Base-by-base conservation (phyloP, 2,329 filamentous ascomycete genomes). In the Aspergillus proliferans region DNA sequence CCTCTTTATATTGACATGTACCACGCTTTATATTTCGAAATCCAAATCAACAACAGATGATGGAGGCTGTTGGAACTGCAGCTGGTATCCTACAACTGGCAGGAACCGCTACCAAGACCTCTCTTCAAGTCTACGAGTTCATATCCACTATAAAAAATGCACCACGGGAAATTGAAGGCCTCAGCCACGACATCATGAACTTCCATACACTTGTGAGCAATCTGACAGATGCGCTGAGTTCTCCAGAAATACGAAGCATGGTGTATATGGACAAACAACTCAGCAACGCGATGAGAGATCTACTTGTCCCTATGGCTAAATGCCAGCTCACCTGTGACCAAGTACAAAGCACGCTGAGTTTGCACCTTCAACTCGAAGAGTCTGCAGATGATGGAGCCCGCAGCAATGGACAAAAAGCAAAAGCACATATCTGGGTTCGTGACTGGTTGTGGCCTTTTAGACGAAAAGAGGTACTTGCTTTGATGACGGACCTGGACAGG, bases 81-180 rank as follows among this genome's bases (percentile, higher is more conserved):
- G 45, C 45, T 28, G n/a, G 33, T 14, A 36, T 47, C 36, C 28
- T 47, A 10, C 49, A 51, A 30, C 14, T 51, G 28, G 33, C 45
- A 12, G 26, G 28, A 30, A n/a, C 24, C 6, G 48, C 45, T 1
- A 28, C 30, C 19, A 39, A 44, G 18, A 41, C 49, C 3, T 43
- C 49, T 6, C 19, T 51, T 6, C 18, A 51, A 28, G 33, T 51
- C 19, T 48, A 51, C 22, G 38, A 48, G 19, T 47, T 51, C 24
- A 22, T 51, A 24, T 48, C 39, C 14, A 47, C 42, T 3, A 51
- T 48, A 14, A 42, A 26, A 40, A 33, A 45, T 19, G 49, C 45
- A 18, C 49, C 46, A 9, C 45, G 21, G 6, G 48, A 50, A 19
- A 43, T 50, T 21, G 14, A 15, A 18, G 19, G 10, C 2, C 26